A percentile compares a stretch with the other conserved stretches of the same genome.
Conservation (phyloP, 2,329 filamentous ascomycete species). For the Fusarium decemcellulare region DNA sequence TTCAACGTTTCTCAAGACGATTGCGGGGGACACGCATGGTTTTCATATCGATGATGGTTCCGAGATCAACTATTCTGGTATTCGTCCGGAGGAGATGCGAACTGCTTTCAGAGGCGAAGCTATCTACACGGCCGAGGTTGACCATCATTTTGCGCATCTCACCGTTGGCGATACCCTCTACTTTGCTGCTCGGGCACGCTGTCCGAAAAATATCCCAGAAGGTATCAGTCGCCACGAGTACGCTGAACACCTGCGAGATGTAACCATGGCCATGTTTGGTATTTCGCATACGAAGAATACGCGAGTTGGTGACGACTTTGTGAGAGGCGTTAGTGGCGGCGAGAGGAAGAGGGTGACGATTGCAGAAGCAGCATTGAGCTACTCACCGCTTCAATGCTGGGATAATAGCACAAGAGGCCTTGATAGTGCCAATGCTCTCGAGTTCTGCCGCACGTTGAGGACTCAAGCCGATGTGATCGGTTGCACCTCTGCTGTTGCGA, state of each 20-base stretch:
- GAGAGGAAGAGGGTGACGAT: conserved; percentile 62
- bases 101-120: conserved; percentile 82
- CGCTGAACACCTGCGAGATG: conserved; percentile 73
- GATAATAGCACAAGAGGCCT: conserved; percentile 77
- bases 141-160: conserved; percentile 82
- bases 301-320: conserved; percentile 78
- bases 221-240: conserved; percentile 67
- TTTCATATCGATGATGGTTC: conserved; percentile 77
- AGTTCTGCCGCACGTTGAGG: conserved; percentile 74
- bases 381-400: conserved; percentile 75
- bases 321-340: conserved; percentile 69
- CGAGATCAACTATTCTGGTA: conserved; percentile 81
- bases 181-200: conserved; percentile 79
- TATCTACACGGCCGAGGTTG: conserved; percentile 86
- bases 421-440: conserved; percentile 75
- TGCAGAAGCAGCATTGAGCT: conserved; percentile 51
- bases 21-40: conserved; percentile 84
- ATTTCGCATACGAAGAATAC: conserved; percentile 79
- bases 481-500: conserved; percentile 70
- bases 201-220: conserved; percentile 71
- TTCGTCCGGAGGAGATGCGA: conserved; percentile 79
- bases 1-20: conserved; percentile 84
- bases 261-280: conserved; percentile 80
- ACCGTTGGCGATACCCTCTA: conserved; percentile 82
- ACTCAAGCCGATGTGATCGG: conserved; percentile 72